Evolutionary conservation across 2,329 filamentous ascomycete genomes (phyloP), one percentile per base, ranked within the genome.

Genomic region (Gaeumannomyces tritici): DNA sequence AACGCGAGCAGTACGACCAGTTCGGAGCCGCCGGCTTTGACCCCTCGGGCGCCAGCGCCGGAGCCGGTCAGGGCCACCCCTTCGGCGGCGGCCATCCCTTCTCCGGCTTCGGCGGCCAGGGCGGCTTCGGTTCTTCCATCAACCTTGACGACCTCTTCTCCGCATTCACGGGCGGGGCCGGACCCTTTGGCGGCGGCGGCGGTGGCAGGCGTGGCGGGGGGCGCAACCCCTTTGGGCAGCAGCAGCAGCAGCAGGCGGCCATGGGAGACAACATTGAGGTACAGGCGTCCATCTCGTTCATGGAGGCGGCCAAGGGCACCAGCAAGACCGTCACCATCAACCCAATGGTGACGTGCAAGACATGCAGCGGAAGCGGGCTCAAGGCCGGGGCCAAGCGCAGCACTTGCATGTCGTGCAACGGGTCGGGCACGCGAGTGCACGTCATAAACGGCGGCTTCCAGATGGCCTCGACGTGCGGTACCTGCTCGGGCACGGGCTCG

Each of bases 251-350:
- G 73, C 42, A 51, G 42, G 85, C 96, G 26, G 73, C 96, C 68
- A 89, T 96, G n/a, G 95, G 95, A 64, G 92, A 98, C 66, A 92
- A 96, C 73, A 96, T 99, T 70, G 93, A 98, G 74, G 89, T 97
- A 28, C 91, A 96, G 75, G 87, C 91, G 60, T 95, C 85, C 73
- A 93, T 99, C 68, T 92, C 89, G 0, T 99, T 99, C 75, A 90
- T 95, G 86, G 95, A 99, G 72, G 91, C 95, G 8, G 95, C 95
- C 12, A 96, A 96, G 75, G 95, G 95, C 47, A 88, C 89, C 9
- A 87, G 81, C 70, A 96, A 96, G 76, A 89, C 92, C n/a, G 90
- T 99, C 63, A 85, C 82, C 67, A 90, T 97, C 68, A 91, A 89
- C 11, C 93, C 95, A 1, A 77, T 96, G 68, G 86, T 89, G 26